Evolutionary conservation across 768 basidiomycete species (phyloP).

Genomic region (Mycena leptocephala): DNA sequence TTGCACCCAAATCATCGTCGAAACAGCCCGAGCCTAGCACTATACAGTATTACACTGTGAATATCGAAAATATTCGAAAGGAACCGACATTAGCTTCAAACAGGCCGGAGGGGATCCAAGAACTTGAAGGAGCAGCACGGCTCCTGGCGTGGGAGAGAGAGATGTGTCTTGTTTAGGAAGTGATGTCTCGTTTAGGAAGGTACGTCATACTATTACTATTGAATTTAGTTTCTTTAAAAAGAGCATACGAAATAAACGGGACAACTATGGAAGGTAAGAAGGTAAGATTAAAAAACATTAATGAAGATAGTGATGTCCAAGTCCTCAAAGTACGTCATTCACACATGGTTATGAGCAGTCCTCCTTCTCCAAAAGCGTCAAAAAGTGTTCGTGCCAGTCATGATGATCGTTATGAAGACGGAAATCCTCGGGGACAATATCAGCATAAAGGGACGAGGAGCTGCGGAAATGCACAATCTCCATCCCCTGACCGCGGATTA

Average conservation of each 20-base stretch:
- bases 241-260: too few relatives aligned
- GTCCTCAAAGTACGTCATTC: neutral
- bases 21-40: neutral
- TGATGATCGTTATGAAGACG: neutral
- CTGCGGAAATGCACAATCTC: neutral
- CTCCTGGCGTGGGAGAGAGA: too few relatives aligned
- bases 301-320: too few relatives aligned
- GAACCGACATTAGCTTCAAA: neutral
- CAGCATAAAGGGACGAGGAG: neutral
- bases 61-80: neutral
- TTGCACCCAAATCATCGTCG: constrained; percentile 12
- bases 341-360: too few relatives aligned
- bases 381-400: neutral
- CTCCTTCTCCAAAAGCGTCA: too few relatives aligned
- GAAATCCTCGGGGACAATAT: neutral
- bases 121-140: too few relatives aligned
- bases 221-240: too few relatives aligned
- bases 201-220: neutral
- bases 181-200: neutral
- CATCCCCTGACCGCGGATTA: constrained; percentile 13
- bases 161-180: too few relatives aligned
- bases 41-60: neutral
- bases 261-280: too few relatives aligned
- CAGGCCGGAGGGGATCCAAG: neutral
- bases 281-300: too few relatives aligned